Base-by-base conservation (phyloP, 331 rosid genomes). In the Rosa hybrid region DNA sequence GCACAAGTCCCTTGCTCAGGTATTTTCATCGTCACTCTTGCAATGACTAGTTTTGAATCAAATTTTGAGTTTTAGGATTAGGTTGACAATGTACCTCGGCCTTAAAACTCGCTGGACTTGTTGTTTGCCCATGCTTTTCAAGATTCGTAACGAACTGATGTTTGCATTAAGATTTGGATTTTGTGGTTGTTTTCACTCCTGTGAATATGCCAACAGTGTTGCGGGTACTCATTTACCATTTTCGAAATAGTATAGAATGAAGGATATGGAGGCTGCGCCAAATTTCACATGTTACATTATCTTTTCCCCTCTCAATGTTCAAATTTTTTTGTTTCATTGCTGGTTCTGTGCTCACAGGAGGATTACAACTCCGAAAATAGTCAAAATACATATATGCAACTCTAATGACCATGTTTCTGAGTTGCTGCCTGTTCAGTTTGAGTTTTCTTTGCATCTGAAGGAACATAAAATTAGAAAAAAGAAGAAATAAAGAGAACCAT, bases 1-100 rank as follows among this genome's bases (percentile, higher is more conserved):
- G 44, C 98, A 96, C 84, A 83, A 88, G 86, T 78, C 97, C 21
- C 81, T 96, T 50, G 97, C 98, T 90, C 97, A 96, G 99, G 99
- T 92, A 4, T 81, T 60, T 18, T 16, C 54, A 20, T 30, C 12
- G 54, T 30, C 49, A 64, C 67, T 74, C 67, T 63, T 67, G 80
- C 53, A 68, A 46, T 38, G 45, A 41, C 25, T 23, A 51, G 23
- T 64, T 44, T 75, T 78, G 39, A 39, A 60, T 25, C 3, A 12
- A 27, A 62, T 41, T 75, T 41, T 42, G 44, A 14, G 25, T 10
- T 44, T n/a, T 68, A 46, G 48, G 11, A 45, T 17, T 46, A 45
- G 8, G 30, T 25, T 62, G 20, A 18, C 30, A 17, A 73, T 0
- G 14, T 9, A 16, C 3, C 25, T 57, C 10, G 41, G 42, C 79